Evolutionary conservation across 2,329 filamentous ascomycete genomes (phyloP).

Genomic region (Calonectria crousiana): DNA sequence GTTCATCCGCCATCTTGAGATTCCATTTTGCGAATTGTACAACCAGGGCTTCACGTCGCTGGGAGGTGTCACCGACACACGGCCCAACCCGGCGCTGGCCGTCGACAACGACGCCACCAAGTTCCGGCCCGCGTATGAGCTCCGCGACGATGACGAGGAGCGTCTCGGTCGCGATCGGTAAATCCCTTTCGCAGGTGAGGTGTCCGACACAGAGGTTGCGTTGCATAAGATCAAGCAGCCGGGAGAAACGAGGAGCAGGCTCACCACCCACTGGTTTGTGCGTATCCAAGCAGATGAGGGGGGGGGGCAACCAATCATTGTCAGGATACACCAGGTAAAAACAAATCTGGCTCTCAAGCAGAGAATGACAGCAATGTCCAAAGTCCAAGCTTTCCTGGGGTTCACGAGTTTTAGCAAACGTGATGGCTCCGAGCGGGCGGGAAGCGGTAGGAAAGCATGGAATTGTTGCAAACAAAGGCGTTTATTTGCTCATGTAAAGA

Average conservation of each 20-base stretch:
- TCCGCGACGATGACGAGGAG: conserved; percentile 82
- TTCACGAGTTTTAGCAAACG: neutral
- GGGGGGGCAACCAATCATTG: neutral
- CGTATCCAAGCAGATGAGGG: neutral
- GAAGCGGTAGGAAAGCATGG: conserved; percentile 17
- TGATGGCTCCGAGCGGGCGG: neutral
- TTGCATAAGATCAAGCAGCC: neutral
- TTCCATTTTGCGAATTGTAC: conserved; percentile 90
- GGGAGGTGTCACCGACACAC: conserved; percentile 90
- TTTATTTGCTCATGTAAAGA: conserved; percentile 23
- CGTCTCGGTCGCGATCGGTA: conserved; percentile 75
- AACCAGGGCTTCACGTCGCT: conserved; percentile 90
- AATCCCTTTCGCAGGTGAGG: neutral
- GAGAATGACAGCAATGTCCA: conserved; percentile 3
- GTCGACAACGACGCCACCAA: conserved; percentile 48
- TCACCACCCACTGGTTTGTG: neutral
- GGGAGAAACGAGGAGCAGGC: neutral
- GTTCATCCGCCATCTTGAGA: conserved; percentile 83
- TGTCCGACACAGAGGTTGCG: neutral
- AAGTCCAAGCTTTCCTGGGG: neutral
- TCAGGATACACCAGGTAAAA: neutral
- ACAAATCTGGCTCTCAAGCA: neutral
- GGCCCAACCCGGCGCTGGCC: conserved; percentile 84
- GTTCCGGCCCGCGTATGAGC: conserved; percentile 81
- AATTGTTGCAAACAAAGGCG: conserved; percentile 16